Evolutionary conservation across 768 basidiomycete genomes (phyloP).

Genomic region (Cystofilobasidium capitatum): DNA sequence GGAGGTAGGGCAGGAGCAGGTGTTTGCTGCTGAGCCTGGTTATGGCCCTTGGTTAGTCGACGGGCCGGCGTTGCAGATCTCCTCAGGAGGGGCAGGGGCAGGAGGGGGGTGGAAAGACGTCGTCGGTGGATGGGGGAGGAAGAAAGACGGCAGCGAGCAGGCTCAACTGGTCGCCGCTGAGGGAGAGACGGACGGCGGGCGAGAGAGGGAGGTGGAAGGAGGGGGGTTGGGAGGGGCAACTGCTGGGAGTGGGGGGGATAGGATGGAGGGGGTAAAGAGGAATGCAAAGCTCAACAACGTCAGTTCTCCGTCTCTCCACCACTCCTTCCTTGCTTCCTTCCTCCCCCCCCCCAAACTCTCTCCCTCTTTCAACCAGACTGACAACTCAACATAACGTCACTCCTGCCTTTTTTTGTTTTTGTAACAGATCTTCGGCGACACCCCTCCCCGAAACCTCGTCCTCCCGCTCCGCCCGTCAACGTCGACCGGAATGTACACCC

Average conservation of each 20-base stretch:
- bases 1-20: neutral
- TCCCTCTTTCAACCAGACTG: too few relatives aligned
- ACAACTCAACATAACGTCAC: too few relatives aligned
- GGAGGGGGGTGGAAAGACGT: neutral
- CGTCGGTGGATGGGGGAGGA: neutral
- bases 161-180: neutral
- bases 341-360: neutral
- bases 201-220: neutral
- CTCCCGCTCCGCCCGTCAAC: neutral
- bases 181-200: neutral
- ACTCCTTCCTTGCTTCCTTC: too few relatives aligned
- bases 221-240: neutral
- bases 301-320: too few relatives aligned
- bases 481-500: neutral
- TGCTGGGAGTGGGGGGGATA: neutral
- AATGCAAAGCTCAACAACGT: slow-evolving; percentile 3
- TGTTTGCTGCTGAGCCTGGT: slow-evolving; percentile 4
- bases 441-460: neutral
- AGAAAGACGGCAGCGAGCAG: neutral
- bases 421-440: slow-evolving; percentile 10
- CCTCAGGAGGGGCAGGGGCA: neutral
- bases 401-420: neutral
- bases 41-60: slow-evolving; percentile 2
- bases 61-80: neutral
- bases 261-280: neutral